phyloP scores from a whole-genome alignment of 352 stramenopile genomes.

The Globisporangium yorkense region DNA sequence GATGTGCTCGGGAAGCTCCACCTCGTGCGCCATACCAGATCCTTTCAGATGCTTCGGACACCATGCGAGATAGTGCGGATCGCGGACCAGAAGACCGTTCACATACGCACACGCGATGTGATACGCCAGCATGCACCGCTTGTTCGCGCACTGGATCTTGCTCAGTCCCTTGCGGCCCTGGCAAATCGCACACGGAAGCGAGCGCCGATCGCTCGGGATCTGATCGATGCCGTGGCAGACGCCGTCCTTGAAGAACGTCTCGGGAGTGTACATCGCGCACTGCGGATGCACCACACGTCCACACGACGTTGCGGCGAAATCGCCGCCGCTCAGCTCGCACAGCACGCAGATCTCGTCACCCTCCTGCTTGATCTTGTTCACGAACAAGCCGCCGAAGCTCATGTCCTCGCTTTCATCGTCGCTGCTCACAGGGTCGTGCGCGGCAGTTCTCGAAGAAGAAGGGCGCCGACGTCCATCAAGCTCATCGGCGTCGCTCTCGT shows the following conservation, averaged over 20 bases:
- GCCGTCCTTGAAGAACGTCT: slow-evolving; percentile 75
- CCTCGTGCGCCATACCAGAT: slow-evolving; percentile 51
- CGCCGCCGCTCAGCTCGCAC: slow-evolving; percentile 69
- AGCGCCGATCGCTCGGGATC: slow-evolving; percentile 40
- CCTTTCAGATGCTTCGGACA: slow-evolving; percentile 72
- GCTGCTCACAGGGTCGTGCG: slow-evolving; percentile 19
- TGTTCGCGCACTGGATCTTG: slow-evolving; percentile 73
- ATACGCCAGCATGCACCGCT: slow-evolving; percentile 57
- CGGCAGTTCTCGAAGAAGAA: not conserved
- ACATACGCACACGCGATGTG: slow-evolving; percentile 75
- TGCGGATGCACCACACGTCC: slow-evolving; percentile 63
- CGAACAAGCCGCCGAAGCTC: slow-evolving; percentile 63
- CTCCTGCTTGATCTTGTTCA: slow-evolving; percentile 75
- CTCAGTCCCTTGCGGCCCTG: slow-evolving; percentile 55
- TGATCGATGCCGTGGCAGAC: slow-evolving; percentile 56
- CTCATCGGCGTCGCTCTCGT: slow-evolving; percentile 12
- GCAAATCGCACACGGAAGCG: slow-evolving; percentile 59
- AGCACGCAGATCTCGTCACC: slow-evolving; percentile 59
- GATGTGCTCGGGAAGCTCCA: slow-evolving; percentile 64
- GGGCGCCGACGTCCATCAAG: not conserved
- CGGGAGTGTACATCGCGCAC: slow-evolving; percentile 79
- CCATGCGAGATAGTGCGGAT: slow-evolving; percentile 70
- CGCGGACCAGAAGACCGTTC: slow-evolving; percentile 50
- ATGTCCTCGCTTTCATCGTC: slow-evolving; percentile 48
- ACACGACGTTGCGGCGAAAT: slow-evolving; percentile 68